Base-by-base conservation (phyloP, 148 eudicot species). In the Silene uniflora region DNA sequence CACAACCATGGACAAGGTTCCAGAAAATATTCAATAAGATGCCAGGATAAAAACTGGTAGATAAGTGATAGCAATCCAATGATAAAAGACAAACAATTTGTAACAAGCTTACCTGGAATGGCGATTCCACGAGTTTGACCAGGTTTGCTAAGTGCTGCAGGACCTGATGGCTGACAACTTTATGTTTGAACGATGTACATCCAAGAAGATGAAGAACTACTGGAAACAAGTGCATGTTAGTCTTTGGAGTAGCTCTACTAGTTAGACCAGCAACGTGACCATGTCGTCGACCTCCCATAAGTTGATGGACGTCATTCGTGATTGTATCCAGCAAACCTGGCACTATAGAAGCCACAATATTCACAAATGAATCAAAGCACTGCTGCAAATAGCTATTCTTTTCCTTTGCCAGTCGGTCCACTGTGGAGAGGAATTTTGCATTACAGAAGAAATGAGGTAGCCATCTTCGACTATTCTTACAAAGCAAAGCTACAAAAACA, bases 121-220 rank as follows among this genome's bases (percentile, higher is more conserved):
- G 85, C 19, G 91, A 83, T 70, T 92, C 99, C 54, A 84, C 85
- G 32, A 86, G 83, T 85, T 92, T 96, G 75, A 91, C 83, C 78
- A 96, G 83, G 84, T 80, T 88, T 76, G 93, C 88, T 75, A 96
- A 76, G 78, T 89, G 95, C 81, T 86, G 97, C 79, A 96, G 72
- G 61, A 96, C 93, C 83, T 89, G 93, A 44, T 80, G 75, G 73
- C 78, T 87, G 23, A 88, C 86, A 74, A 92, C 87, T 78, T 74
- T 87, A 73, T 87, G 86, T 85, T 88, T 96, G 52, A 96, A 91
- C 63, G 88, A 89, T 42, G 88, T 78, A 84, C 98, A 88, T 73
- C 90, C 94, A 46, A 96, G 89, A 80, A 96, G 90, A 81, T 92
- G 89, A 62, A 92, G 90, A 74, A 96, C 87, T 65, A 92, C 98